These are phyloP conservation scores for Penicillium sp. DNA, from an alignment of 2,329 filamentous ascomycete species.

Conservation along the genomic window DNA sequence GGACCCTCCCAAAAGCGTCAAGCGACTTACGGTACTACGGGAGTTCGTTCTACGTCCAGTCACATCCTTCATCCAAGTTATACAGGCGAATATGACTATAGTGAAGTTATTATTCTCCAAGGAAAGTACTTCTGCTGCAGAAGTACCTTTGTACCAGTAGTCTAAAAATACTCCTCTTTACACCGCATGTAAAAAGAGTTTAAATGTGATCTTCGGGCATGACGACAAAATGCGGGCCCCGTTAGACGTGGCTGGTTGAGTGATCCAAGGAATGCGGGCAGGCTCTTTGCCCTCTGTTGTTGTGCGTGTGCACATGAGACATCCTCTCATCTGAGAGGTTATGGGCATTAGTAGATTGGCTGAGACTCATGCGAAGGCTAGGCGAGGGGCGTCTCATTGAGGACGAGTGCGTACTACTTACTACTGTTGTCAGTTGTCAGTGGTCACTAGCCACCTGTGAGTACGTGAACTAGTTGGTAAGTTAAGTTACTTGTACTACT, in stretches of 20 bases:
- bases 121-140: neutral
- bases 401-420: neutral
- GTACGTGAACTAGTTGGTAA: too few species aligned
- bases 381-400: constrained; percentile 12
- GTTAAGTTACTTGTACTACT: too few species aligned
- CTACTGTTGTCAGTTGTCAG: neutral
- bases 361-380: neutral
- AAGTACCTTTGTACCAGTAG: neutral
- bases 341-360: too few species aligned
- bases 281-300: neutral
- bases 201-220: neutral
- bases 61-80: neutral
- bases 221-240: neutral
- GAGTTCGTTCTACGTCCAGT: neutral
- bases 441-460: too few species aligned
- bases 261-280: constrained; percentile 4
- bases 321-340: too few species aligned
- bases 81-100: too few species aligned
- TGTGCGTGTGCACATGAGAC: too few species aligned
- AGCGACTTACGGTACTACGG: neutral
- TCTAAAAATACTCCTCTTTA: neutral
- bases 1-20: neutral
- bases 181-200: neutral
- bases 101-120: neutral
- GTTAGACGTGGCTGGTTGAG: neutral